Evolutionary conservation across 2,329 filamentous ascomycete species (phyloP).

Genomic region (Fusarium avenaceum): DNA sequence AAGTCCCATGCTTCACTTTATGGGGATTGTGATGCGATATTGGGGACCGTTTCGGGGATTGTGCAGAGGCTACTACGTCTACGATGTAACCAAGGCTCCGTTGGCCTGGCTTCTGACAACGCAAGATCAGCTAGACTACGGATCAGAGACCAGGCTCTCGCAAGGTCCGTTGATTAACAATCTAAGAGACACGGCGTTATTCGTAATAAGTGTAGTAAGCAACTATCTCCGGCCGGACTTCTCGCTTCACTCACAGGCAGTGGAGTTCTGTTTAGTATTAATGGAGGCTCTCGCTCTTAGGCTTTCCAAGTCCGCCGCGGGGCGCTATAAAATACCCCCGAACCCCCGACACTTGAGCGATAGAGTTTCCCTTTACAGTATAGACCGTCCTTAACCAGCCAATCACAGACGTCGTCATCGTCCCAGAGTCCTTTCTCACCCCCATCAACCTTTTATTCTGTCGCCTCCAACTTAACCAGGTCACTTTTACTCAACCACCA

Average conservation of each 20-base stretch:
- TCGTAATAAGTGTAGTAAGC: conserved; percentile 6
- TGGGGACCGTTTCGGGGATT: conserved; percentile 15
- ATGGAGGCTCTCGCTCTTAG: conserved; percentile 1
- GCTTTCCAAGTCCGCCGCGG: conserved; percentile 8
- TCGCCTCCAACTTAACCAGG: conserved; percentile 22
- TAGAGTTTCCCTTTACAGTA: neutral
- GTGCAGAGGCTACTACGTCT: conserved; percentile 19
- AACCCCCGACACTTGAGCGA: conserved; percentile 8
- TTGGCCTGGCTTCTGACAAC: conserved; percentile 3
- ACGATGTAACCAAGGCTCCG: conserved; percentile 1
- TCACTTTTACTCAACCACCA: conserved; percentile 34
- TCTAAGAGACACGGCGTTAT: neutral
- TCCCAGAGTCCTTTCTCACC: conserved; percentile 6
- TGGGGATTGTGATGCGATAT: conserved; percentile 8
- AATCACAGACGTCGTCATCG: conserved; percentile 26
- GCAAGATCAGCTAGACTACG: conserved; percentile 5
- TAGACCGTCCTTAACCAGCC: neutral
- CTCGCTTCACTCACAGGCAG: conserved; percentile 18
- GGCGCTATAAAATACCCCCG: conserved; percentile 19
- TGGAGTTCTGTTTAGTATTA: conserved; percentile 7
- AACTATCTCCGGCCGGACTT: conserved; percentile 26
- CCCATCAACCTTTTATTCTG: conserved; percentile 37
- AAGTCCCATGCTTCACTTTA: neutral
- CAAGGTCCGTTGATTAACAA: neutral
- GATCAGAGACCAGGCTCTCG: neutral